Conservation (phyloP, 208 protist species). For the Hexamita inflata region DNA sequence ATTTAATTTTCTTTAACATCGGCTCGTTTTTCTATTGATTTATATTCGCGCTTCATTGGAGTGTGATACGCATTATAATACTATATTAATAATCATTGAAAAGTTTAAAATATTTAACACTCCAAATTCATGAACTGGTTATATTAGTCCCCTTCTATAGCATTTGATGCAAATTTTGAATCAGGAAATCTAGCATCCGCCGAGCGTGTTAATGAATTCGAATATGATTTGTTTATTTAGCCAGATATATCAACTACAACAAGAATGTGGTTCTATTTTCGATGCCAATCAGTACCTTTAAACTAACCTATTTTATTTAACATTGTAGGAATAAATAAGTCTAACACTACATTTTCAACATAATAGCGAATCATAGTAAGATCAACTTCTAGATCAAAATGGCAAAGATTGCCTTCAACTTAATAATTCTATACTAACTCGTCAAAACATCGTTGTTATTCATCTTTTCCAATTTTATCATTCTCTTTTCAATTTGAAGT, state of each 20-base stretch:
- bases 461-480: neutral
- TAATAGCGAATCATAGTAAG: neutral
- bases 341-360: neutral
- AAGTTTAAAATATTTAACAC: no score
- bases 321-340: constrained; percentile 1
- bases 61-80: no score
- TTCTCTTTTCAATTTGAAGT: constrained; percentile 14
- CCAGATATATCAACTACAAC: neutral
- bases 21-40: no score
- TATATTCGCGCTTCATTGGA: no score
- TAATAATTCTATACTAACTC: neutral
- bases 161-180: constrained; percentile 20
- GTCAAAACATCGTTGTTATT: constrained; percentile 7
- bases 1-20: no score
- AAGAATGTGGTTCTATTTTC: constrained; percentile 24
- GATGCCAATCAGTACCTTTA: neutral
- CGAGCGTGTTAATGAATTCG: neutral
- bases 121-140: no score
- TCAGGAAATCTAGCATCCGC: constrained; percentile 20
- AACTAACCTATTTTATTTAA: constrained; percentile 14
- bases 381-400: constrained; percentile 13
- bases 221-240: constrained; percentile 22
- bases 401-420: neutral
- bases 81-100: no score
- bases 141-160: no score